phyloP scores from a whole-genome alignment of 306 rosid genomes.

The Trifolium repens region DNA sequence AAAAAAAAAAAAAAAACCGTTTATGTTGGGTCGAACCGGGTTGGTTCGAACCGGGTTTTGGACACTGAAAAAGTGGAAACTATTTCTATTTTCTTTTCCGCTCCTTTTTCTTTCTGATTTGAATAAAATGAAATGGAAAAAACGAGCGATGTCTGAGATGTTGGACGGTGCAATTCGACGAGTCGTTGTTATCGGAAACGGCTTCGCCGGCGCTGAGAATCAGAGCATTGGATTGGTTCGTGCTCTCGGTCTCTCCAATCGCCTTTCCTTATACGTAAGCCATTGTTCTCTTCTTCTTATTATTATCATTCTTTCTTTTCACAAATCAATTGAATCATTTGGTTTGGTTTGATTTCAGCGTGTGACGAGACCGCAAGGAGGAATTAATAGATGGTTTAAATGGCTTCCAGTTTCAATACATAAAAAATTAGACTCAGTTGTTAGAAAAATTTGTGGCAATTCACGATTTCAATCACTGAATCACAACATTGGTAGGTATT shows the following conservation, averaged over 20 bases:
- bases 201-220: constrained; percentile 90
- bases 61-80: not conserved
- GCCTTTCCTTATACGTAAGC: constrained; percentile 65
- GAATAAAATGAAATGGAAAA: constrained; percentile 8
- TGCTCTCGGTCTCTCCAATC: constrained; percentile 77
- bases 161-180: constrained; percentile 64
- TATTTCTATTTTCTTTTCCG: not conserved
- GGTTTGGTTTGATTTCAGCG: constrained; percentile 49
- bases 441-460: constrained; percentile 47
- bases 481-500: constrained; percentile 53
- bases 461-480: constrained; percentile 43
- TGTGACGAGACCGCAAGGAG: constrained; percentile 83
- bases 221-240: constrained; percentile 87
- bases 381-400: constrained; percentile 77
- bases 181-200: constrained; percentile 82
- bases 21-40: not conserved
- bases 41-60: not conserved
- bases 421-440: constrained; percentile 50
- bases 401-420: constrained; percentile 91
- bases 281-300: not conserved
- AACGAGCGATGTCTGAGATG: constrained; percentile 56
- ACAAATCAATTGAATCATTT: not conserved
- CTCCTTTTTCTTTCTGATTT: constrained; percentile 10
- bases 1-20: not conserved
- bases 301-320: not conserved